Base-by-base conservation (phyloP, 192 early-diverging fungal genomes). In the Funneliformis geosporum region DNA sequence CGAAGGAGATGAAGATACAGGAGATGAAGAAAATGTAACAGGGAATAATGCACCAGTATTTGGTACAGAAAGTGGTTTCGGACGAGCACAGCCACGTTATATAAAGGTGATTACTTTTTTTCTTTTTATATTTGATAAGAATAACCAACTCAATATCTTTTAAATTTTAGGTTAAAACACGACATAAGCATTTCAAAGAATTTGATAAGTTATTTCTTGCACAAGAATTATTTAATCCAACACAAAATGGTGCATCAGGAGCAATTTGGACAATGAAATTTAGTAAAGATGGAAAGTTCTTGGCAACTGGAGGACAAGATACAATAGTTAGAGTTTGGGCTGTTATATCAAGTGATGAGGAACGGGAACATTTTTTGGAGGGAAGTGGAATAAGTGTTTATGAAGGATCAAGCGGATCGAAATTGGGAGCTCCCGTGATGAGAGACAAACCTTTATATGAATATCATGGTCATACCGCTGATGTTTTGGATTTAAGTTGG, bases 261-360 rank as follows among this genome's bases (percentile, higher is more conserved):
- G 88, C 93, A 0, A 82, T 96, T 33, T 96, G 94, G 93, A 82
- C 89, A 8, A 84, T 94, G 84, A 85, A 92, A 67, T 96, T 95
- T 75, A 95, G 93, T 81, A 86, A 90, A 43, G 90, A 91, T 84
- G 95, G 95, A 27, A 83, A 83, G 79, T 96, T 93, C 80, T 73
- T 96, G 75, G 95, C 94, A n/a, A 85, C 87, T 9, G 95, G 91
- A 78, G 92, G 94, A n/a, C 92, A 95, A 80, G 90, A 91, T 83
- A 88, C 87, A 73, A 77, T 91, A 28, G 80, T 96, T 40, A 80
- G 90, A 40, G 86, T 95, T 4, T 96, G 94, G 94, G 73, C 81
- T 42, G 80, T 83, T 25, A 47, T 85, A 39, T 59, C 73, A 62
- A 44, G 68, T 47, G 76, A 77, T 21, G 74, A 83, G 25, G 78